These are phyloP conservation scores for Arbutus unedo DNA, from an alignment of 148 eudicot species.

Conservation along the genomic window DNA sequence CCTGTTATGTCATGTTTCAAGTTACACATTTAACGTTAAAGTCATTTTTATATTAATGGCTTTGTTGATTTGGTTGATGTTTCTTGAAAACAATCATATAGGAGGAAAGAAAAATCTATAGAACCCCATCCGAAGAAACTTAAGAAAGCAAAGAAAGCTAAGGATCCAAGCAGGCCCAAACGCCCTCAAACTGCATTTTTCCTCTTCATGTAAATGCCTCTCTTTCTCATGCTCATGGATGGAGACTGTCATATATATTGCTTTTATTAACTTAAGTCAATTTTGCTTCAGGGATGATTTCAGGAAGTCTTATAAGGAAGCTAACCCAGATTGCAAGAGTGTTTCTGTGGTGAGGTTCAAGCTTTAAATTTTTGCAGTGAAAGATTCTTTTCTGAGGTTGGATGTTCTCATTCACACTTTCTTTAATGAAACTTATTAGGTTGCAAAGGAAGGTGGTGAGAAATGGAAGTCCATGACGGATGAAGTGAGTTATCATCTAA, in stretches of 20 bases:
- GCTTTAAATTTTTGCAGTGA: not conserved
- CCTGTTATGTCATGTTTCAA: not conserved
- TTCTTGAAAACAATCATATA: slow-evolving; percentile 4
- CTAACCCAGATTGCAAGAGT: slow-evolving; percentile 68
- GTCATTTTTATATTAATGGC: not conserved
- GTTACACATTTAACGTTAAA: not conserved
- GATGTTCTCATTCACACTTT: not conserved
- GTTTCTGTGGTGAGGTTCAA: slow-evolving; percentile 40
- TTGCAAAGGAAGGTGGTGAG: slow-evolving; percentile 84
- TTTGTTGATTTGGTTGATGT: not conserved
- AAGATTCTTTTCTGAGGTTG: not conserved
- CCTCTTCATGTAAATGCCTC: slow-evolving; percentile 55
- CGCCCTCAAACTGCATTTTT: slow-evolving; percentile 81
- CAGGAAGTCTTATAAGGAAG: slow-evolving; percentile 68
- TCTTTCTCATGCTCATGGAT: not conserved
- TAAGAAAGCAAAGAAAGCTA: slow-evolving; percentile 70
- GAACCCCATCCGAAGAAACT: slow-evolving; percentile 53
- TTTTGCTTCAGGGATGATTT: slow-evolving; percentile 64
- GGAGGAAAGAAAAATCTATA: slow-evolving; percentile 42
- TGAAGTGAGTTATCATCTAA: slow-evolving; percentile 46
- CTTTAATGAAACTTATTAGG: slow-evolving; percentile 28
- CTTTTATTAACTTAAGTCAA: not conserved
- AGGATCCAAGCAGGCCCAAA: slow-evolving; percentile 47
- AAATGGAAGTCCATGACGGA: slow-evolving; percentile 84
- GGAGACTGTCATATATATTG: not conserved